Conservation (phyloP, 1,284 basidiomycete genomes). For the Gymnopus androsaceus region DNA sequence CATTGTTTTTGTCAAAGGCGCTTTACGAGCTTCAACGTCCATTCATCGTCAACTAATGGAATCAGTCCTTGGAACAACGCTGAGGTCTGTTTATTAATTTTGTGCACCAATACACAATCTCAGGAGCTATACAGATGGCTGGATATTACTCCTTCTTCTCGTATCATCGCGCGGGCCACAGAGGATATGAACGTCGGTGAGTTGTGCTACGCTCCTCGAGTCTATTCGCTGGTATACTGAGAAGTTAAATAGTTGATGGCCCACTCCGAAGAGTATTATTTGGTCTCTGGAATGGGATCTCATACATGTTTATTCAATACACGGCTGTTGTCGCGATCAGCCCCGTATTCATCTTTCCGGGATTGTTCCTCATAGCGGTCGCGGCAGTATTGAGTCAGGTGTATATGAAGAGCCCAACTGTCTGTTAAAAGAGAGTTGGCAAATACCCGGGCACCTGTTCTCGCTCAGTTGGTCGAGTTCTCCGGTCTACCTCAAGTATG, state of each 20-base stretch:
- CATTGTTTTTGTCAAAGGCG: conserved; percentile 34
- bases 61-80: conserved; percentile 54
- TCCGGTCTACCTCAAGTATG: neutral
- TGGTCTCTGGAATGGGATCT: too few relatives aligned
- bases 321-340: conserved; percentile 43
- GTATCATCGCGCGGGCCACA: conserved; percentile 60
- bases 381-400: conserved; percentile 35
- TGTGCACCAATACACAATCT: neutral
- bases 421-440: conserved; percentile 80
- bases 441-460: conserved; percentile 66
- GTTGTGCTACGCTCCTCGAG: conserved; percentile 17
- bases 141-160: conserved; percentile 59
- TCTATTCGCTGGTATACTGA: conserved; percentile 20
- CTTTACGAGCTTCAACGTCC: conserved; percentile 54
- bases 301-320: conserved; percentile 38
- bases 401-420: conserved; percentile 76
- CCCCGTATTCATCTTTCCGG: conserved; percentile 39
- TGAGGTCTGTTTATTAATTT: neutral
- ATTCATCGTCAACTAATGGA: conserved; percentile 59
- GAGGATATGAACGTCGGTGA: conserved; percentile 50
- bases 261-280: conserved; percentile 18
- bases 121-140: conserved; percentile 29
- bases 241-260: conserved; percentile 27
- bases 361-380: conserved; percentile 40
- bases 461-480: conserved; percentile 38